Base-by-base conservation (phyloP, 768 basidiomycete genomes). In the Hortiboletus campestris region DNA sequence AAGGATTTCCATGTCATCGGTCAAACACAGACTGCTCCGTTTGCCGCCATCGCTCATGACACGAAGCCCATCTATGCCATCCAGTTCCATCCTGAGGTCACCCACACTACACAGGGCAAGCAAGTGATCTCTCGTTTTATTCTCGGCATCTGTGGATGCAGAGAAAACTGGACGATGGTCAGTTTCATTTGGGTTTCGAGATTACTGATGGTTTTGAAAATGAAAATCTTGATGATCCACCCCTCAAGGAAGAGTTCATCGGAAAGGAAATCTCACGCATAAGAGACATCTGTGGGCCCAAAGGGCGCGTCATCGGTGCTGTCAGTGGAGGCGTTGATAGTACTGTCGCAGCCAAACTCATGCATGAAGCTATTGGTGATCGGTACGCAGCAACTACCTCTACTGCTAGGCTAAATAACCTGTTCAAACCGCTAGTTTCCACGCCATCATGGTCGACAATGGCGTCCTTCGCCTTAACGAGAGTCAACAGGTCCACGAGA, bases 371-470 rank as follows among this genome's bases (percentile, higher is more conserved):
- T 28, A 98, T 99, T 64, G 97, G 97, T 29, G 94, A 98, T 71
- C 83, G 96, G 93, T 91, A 67, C 41, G 61, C 34, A 77, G 61
- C 12, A 25, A 19, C 39, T 16, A n/a, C 25, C 19, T 25, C 6
- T 49, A 55, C 10, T 17, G 25, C 31, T 52, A 53, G 35, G 28
- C 36, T 36, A 11, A 36, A 56, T 31, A 20, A 51, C 42, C 29
- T 42, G 25, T 45, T 32, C 43, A 48, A 11, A 44, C 38, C 8
- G 9, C 64, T 31, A 96, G 95, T 56, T 99, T 99, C 81, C 97
- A 96, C 67, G 97, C 95, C 11, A 97, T 98, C 75, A 95, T 98
- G 94, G 97, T 98, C 42, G 96, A 98, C 74, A 99, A 99, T 67
- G 97, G 97, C 54, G 96, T 98, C 29, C 80, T 99, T 12, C 90